phyloP scores from a whole-genome alignment of 1,139 yeast genomes.

The Yamadazyma jaroonii region DNA sequence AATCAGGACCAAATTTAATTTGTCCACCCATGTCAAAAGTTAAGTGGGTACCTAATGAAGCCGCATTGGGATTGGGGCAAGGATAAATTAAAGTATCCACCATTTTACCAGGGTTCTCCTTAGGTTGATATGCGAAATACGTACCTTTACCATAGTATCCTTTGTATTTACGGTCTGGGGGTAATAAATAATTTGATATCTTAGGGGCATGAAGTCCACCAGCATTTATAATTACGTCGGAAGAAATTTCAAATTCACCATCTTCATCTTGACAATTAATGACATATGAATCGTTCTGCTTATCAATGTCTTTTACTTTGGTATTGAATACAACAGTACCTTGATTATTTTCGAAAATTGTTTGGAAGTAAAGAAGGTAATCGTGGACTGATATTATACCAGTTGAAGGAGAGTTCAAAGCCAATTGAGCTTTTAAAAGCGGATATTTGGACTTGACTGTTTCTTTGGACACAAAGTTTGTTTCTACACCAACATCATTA shows the following conservation, averaged over 20 bases:
- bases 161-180: constrained; percentile 53
- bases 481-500: constrained; percentile 54
- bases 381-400: constrained; percentile 86
- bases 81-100: constrained; percentile 64
- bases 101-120: constrained; percentile 33
- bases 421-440: constrained; percentile 57
- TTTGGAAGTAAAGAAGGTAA: constrained; percentile 56
- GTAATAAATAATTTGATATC: constrained; percentile 67
- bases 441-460: constrained; percentile 57
- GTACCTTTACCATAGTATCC: constrained; percentile 82
- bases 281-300: constrained; percentile 21
- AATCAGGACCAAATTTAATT: constrained; percentile 82
- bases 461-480: constrained; percentile 48
- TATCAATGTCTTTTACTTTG: constrained; percentile 43
- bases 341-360: constrained; percentile 50
- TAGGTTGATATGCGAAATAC: constrained; percentile 58
- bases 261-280: constrained; percentile 28
- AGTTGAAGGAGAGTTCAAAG: constrained; percentile 76
- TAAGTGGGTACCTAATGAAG: constrained; percentile 82
- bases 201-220: constrained; percentile 77
- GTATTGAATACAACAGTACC: constrained; percentile 70
- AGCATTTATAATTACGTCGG: constrained; percentile 64
- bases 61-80: constrained; percentile 68
- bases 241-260: constrained; percentile 39
- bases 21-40: constrained; percentile 83